A percentile compares a stretch with the other conserved stretches of the same genome.
These are phyloP conservation scores for Calocybe gangraenosa DNA, from an alignment of 768 basidiomycete species.

Conservation along the genomic window DNA sequence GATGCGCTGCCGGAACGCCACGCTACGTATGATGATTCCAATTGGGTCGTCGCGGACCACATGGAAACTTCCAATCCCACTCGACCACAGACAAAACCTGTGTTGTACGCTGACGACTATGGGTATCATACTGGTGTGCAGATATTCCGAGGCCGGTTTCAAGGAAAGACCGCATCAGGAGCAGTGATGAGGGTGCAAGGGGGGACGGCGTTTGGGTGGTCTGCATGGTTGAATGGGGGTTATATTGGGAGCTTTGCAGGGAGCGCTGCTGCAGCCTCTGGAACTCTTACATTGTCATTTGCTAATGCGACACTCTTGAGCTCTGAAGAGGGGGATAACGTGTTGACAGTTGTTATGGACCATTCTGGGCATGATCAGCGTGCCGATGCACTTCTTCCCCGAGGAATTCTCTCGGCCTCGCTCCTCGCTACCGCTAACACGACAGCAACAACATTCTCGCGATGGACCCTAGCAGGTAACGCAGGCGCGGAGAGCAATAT, in stretches of 20 bases:
- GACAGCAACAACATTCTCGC: slow-evolving; percentile 7
- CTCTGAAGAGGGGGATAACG: slow-evolving; percentile 4
- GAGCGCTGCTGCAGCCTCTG: not conserved
- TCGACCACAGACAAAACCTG: slow-evolving; percentile 4
- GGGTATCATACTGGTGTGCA: slow-evolving; percentile 9
- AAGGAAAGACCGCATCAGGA: slow-evolving; percentile 4
- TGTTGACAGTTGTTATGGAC: slow-evolving; percentile 9
- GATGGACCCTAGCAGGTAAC: slow-evolving; percentile 8
- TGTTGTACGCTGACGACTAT: slow-evolving; percentile 9
- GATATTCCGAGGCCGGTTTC: slow-evolving; percentile 10
- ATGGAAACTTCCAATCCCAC: slow-evolving; percentile 7
- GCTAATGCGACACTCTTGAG: slow-evolving; percentile 1
- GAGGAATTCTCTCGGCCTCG: slow-evolving; percentile 7
- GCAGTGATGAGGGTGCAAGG: slow-evolving; percentile 5
- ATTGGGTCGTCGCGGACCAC: slow-evolving; percentile 8
- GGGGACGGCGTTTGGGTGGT: slow-evolving; percentile 10
- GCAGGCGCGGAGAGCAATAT: slow-evolving; percentile 10
- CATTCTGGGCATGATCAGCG: slow-evolving; percentile 10
- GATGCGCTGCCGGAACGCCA: slow-evolving; percentile 7
- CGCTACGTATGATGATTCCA: slow-evolving; percentile 7
- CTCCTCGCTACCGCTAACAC: not conserved
- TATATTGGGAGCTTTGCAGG: slow-evolving; percentile 8
- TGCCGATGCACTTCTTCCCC: slow-evolving; percentile 5
- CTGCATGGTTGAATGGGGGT: slow-evolving; percentile 8
- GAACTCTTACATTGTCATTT: slow-evolving; percentile 3